Conservation (phyloP, 345 rosid species). For the Bruguiera sexangula region DNA sequence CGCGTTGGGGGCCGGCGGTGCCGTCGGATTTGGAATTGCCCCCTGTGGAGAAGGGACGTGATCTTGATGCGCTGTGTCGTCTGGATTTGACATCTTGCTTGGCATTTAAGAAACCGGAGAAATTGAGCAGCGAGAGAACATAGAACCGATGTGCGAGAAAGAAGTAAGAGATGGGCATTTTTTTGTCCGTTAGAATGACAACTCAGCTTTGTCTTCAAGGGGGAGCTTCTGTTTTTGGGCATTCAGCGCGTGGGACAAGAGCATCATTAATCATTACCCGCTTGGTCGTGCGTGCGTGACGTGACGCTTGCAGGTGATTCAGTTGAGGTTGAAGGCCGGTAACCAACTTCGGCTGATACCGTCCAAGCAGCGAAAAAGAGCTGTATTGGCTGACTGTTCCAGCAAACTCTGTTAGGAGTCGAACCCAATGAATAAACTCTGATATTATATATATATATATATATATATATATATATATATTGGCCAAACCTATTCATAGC, state of each 20-base stretch:
- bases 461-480: too few species aligned
- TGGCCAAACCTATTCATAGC: too few species aligned
- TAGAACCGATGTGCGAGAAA: too few species aligned
- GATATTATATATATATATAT: too few species aligned
- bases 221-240: too few species aligned
- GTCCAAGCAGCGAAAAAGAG: not conserved
- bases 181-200: not conserved
- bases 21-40: constrained; percentile 11
- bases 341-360: constrained; percentile 10
- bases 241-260: too few species aligned
- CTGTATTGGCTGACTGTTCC: too few species aligned
- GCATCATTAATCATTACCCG: too few species aligned
- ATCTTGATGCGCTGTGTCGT: constrained; percentile 7
- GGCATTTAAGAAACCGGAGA: not conserved
- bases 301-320: not conserved
- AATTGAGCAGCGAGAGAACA: not conserved
- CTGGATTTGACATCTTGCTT: constrained; percentile 29
- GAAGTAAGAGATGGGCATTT: too few species aligned
- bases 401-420: too few species aligned
- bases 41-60: not conserved
- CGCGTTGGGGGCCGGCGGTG: constrained; percentile 24
- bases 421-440: too few species aligned
- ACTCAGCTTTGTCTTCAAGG: not conserved
- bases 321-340: not conserved
- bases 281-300: not conserved